Percentiles rank a stretch among this genome's conserved stretches.
Conservation (phyloP, 23 red algal genomes). For the Cyanidium caldarium region DNA sequence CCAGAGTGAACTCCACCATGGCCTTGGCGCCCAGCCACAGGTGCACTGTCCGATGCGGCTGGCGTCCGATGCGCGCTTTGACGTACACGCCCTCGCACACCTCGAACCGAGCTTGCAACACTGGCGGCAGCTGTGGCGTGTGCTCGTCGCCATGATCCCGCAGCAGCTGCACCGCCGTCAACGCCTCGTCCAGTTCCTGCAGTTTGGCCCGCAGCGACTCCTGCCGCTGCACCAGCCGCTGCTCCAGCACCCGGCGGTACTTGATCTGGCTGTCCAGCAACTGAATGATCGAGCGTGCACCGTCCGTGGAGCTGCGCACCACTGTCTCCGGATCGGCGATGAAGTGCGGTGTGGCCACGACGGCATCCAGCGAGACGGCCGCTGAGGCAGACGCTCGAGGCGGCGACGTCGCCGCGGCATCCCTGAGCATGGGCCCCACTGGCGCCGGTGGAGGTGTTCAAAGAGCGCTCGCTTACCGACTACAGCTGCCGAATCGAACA, state of each 20-base stretch:
- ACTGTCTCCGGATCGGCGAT: not conserved
- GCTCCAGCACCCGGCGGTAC: not conserved
- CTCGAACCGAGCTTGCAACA: not conserved
- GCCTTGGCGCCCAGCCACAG: slow-evolving; percentile 30
- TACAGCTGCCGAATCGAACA: too few relatives aligned
- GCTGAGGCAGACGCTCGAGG: too few relatives aligned
- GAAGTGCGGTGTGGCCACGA: too few relatives aligned
- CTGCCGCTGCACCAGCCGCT: not conserved
- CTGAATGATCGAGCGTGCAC: not conserved
- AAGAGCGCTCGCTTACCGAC: too few relatives aligned
- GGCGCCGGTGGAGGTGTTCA: too few relatives aligned
- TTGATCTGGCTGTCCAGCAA: not conserved
- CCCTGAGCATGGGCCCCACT: too few relatives aligned
- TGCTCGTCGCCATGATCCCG: not conserved
- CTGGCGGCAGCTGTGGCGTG: not conserved
- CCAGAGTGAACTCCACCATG: slow-evolving; percentile 81
- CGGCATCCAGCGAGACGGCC: too few relatives aligned
- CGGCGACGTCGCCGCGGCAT: too few relatives aligned
- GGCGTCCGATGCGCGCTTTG: not conserved
- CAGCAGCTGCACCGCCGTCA: not conserved
- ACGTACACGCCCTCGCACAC: slow-evolving; percentile 1
- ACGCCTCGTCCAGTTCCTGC: not conserved
- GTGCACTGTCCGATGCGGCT: not conserved
- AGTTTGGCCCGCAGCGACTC: not conserved
- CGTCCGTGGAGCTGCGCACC: not conserved